phyloP scores from a whole-genome alignment of 352 stramenopile species.

The Stramenopiles sp. region DNA sequence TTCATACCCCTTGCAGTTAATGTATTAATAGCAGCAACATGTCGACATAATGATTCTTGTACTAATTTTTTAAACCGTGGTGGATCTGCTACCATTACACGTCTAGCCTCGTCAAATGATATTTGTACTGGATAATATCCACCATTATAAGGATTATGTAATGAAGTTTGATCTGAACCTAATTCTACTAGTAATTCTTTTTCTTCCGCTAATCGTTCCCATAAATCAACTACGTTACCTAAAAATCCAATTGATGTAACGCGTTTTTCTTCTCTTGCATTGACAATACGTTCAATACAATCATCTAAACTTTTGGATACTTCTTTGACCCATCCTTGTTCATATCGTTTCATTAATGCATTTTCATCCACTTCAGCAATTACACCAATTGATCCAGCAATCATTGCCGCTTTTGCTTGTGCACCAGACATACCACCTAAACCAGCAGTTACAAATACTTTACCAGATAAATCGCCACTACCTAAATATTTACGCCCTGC shows the following conservation, averaged over 20 bases:
- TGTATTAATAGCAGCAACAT: constrained; percentile 50
- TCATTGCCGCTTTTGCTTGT: constrained; percentile 53
- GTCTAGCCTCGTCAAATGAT: constrained; percentile 47
- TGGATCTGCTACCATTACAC: constrained; percentile 47
- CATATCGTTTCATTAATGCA: constrained; percentile 53
- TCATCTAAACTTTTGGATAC: constrained; percentile 40
- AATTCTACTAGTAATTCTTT: constrained; percentile 52
- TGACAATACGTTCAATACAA: constrained; percentile 36
- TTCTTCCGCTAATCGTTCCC: constrained; percentile 43
- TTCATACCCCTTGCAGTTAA: constrained; percentile 42
- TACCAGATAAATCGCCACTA: constrained; percentile 37
- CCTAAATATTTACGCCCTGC: constrained; percentile 53
- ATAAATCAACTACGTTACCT: constrained; percentile 58
- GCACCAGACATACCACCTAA: constrained; percentile 59
- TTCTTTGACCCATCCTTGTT: constrained; percentile 59
- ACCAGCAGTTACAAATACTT: constrained; percentile 57
- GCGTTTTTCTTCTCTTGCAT: constrained; percentile 34
- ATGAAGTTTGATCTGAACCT: constrained; percentile 56
- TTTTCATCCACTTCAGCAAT: constrained; percentile 50
- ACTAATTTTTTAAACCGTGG: constrained; percentile 47
- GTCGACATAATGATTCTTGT: constrained; percentile 43
- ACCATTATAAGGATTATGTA: constrained; percentile 66
- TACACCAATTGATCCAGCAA: constrained; percentile 53
- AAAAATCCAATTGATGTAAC: constrained; percentile 51
- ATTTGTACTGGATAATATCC: constrained; percentile 62